These are phyloP conservation scores for Marasmius fiardii DNA, from an alignment of 1,284 basidiomycete species.

Conservation along the genomic window DNA sequence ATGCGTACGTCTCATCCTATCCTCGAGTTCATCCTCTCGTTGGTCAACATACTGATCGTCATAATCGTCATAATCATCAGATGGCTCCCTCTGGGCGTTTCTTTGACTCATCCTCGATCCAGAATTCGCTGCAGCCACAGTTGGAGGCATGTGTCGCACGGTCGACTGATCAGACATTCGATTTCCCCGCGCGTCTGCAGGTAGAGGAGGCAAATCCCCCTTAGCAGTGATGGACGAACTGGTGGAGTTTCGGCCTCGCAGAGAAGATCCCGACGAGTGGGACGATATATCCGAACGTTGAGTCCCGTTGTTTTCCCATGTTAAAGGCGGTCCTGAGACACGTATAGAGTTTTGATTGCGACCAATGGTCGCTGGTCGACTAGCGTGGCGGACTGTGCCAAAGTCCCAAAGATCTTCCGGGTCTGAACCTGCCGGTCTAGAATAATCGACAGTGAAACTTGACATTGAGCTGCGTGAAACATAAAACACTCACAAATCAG, in stretches of 20 bases:
- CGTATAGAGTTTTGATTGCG: conserved; percentile 53
- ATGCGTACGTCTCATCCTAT: conserved; percentile 21
- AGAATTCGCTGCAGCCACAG: conserved; percentile 17
- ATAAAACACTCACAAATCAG: conserved; percentile 51
- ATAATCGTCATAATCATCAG: conserved; percentile 68
- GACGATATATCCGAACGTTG: conserved; percentile 15
- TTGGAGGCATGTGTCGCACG: conserved; percentile 51
- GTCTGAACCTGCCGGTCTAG: conserved; percentile 55
- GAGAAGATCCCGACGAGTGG: conserved; percentile 10
- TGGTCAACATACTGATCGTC: conserved; percentile 43
- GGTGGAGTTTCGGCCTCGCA: conserved; percentile 2
- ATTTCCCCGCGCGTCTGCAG: conserved; percentile 40
- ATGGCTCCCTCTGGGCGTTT: conserved; percentile 39
- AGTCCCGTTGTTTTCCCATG: conserved; percentile 71
- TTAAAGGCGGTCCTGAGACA: conserved; percentile 63
- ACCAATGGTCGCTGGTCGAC: conserved; percentile 57
- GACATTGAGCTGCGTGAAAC: not conserved
- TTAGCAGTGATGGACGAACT: conserved; percentile 38
- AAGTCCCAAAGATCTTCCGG: conserved; percentile 94
- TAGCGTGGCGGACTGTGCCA: conserved; percentile 77
- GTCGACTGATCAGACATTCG: conserved; percentile 56
- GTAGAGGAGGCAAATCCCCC: conserved; percentile 59
- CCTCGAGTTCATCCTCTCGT: conserved; percentile 10
- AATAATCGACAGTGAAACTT: conserved; percentile 9
- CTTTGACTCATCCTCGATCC: conserved; percentile 20